These are phyloP conservation scores for Ilex paraguariensis DNA, from an alignment of 305 asterid species.

Conservation along the genomic window DNA sequence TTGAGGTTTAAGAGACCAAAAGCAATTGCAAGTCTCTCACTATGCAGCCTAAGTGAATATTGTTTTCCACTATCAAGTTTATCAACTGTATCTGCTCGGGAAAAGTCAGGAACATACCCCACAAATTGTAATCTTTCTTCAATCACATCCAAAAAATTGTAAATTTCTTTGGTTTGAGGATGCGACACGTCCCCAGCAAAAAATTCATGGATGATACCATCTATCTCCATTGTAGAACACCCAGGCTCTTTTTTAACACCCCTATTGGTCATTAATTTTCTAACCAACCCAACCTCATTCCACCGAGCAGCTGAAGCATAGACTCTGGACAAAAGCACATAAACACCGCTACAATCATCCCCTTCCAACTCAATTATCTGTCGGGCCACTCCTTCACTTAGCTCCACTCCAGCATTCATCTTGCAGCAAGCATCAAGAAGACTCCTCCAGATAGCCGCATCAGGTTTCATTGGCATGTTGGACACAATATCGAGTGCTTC, in stretches of 20 bases:
- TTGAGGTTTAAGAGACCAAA: slow-evolving; percentile 52
- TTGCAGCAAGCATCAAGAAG: slow-evolving; percentile 66
- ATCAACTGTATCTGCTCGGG: slow-evolving; percentile 45
- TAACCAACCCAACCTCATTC: slow-evolving; percentile 67
- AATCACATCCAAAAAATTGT: slow-evolving; percentile 35
- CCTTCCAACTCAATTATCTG: slow-evolving; percentile 37
- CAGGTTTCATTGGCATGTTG: slow-evolving; percentile 69
- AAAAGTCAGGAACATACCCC: slow-evolving; percentile 46
- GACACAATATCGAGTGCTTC: slow-evolving; percentile 62
- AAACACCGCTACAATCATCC: slow-evolving; percentile 41
- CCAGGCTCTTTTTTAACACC: slow-evolving; percentile 74
- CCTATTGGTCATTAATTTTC: slow-evolving; percentile 59
- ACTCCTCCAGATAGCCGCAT: slow-evolving; percentile 74
- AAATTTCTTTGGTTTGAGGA: slow-evolving; percentile 45
- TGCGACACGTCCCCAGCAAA: slow-evolving; percentile 75
- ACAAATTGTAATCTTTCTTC: slow-evolving; percentile 40
- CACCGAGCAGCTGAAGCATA: slow-evolving; percentile 61
- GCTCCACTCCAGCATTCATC: slow-evolving; percentile 32
- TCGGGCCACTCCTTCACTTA: slow-evolving; percentile 50
- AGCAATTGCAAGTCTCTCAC: slow-evolving; percentile 70
- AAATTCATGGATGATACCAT: slow-evolving; percentile 61
- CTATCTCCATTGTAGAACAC: slow-evolving; percentile 58
- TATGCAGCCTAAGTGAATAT: slow-evolving; percentile 48
- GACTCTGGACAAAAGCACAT: slow-evolving; percentile 62
- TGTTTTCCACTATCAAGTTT: slow-evolving; percentile 32